Conservation (phyloP, 1,284 basidiomycete species). For the Coniophora puteana region DNA sequence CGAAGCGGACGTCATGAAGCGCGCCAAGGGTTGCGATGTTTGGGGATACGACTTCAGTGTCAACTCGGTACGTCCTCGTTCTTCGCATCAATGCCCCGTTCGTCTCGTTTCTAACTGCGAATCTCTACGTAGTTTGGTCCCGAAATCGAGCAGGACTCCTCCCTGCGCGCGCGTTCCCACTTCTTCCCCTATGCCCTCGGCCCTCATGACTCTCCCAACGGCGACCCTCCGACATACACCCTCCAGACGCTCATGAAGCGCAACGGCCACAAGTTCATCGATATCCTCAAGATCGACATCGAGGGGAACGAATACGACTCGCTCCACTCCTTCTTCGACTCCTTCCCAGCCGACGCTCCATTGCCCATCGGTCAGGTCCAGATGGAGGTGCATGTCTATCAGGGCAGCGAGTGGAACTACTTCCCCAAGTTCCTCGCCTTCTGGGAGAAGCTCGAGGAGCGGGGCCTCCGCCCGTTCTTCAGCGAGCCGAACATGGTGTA, state of each 20-base stretch:
- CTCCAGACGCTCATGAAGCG: constrained; percentile 42
- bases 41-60: constrained; percentile 56
- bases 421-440: constrained; percentile 37
- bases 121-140: constrained; percentile 40
- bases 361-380: constrained; percentile 36
- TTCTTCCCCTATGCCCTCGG: constrained; percentile 43
- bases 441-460: constrained; percentile 48
- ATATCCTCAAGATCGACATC: constrained; percentile 49
- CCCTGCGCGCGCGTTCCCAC: constrained; percentile 42
- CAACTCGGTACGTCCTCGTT: constrained; percentile 26
- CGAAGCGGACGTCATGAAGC: constrained; percentile 42
- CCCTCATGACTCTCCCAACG: constrained; percentile 29
- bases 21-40: constrained; percentile 36
- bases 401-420: constrained; percentile 17
- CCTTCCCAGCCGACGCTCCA: constrained; percentile 21
- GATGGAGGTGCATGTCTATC: constrained; percentile 33
- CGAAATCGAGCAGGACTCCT: constrained; percentile 33
- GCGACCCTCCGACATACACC: constrained; percentile 39
- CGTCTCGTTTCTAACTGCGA: neutral
- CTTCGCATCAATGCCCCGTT: neutral
- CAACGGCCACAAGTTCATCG: constrained; percentile 41
- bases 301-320: constrained; percentile 44
- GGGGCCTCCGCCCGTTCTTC: constrained; percentile 49
- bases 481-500: constrained; percentile 31
- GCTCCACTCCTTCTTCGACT: constrained; percentile 33